Evolutionary conservation across 2,329 filamentous ascomycete species (phyloP), one percentile per base, ranked within the genome.

Genomic region (Botrytis pseudocinerea): DNA sequence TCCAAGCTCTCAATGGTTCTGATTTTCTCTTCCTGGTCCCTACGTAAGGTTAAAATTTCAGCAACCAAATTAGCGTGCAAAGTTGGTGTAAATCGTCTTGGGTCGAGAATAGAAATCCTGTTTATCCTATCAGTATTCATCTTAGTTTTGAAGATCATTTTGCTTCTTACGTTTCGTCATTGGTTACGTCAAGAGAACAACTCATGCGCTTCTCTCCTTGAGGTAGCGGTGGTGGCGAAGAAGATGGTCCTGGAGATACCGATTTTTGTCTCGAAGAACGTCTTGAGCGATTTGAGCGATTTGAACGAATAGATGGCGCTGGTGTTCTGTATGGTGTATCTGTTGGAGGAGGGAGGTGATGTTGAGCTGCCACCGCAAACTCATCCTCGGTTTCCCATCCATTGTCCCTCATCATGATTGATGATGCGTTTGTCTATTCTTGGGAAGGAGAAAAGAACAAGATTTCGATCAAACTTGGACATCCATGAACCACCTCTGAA

Each of bases 41-140:
- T 88, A 35, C 95, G 90, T 68, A 99, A 84, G 2, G 91, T 90
- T 57, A 99, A 85, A 75, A 99, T 99, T 82, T 99, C 96, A 0
- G 95, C 95, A 0, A 99, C 95, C 10, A 99, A 85, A 68, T 93
- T 98, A 14, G 96, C 96, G 82, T 98, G 96, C 18, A 99, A 84
- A 0, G 95, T 98, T 1, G 96, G 96, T 0, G 96, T 99, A 80
- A 99, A 98, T 54, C 96, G 89, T 72, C 95, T 90, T 4, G 96
- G 94, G 80, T 99, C 96, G 44, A 98, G 85, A 35, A 94, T 90
- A 3, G 89, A 89, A 48, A 83, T 80, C 77, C 88, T 80, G 60
- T 48, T 65, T 25, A 54, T 73, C 7, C 28, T 42, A 54, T 80
- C 69, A 80, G 76, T 42, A 20, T 51, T 51, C 35, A 40, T 18